These are phyloP conservation scores for Nakazawaea ishiwadae DNA, from an alignment of 805 yeast species.

Conservation along the genomic window DNA sequence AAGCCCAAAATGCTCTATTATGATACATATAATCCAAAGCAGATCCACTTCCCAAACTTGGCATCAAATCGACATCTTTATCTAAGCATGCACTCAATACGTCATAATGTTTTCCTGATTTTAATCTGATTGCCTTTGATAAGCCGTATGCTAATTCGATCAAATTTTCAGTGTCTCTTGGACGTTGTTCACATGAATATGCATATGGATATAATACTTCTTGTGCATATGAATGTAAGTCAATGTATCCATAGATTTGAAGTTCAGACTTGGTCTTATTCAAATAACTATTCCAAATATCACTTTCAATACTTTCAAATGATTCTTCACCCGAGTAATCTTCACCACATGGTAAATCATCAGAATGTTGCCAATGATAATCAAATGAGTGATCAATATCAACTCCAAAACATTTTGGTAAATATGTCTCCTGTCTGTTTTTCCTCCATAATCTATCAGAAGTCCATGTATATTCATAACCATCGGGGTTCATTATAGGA, in stretches of 20 bases:
- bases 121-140: slow-evolving; percentile 63
- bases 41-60: slow-evolving; percentile 76
- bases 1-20: slow-evolving; percentile 78
- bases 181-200: slow-evolving; percentile 65
- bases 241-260: slow-evolving; percentile 70
- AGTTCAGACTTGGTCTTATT: slow-evolving; percentile 48
- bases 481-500: slow-evolving; percentile 90
- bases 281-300: slow-evolving; percentile 41
- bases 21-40: slow-evolving; percentile 83
- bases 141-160: slow-evolving; percentile 79
- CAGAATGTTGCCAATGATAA: slow-evolving; percentile 61
- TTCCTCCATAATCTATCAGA: slow-evolving; percentile 84
- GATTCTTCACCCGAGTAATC: slow-evolving; percentile 75
- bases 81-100: slow-evolving; percentile 79
- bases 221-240: slow-evolving; percentile 82
- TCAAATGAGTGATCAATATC: slow-evolving; percentile 85
- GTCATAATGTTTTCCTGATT: slow-evolving; percentile 59
- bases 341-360: slow-evolving; percentile 74
- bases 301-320: slow-evolving; percentile 61
- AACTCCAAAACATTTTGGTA: slow-evolving; percentile 69
- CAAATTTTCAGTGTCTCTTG: slow-evolving; percentile 77
- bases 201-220: slow-evolving; percentile 82
- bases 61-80: slow-evolving; percentile 66
- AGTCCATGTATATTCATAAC: slow-evolving; percentile 80
- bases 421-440: slow-evolving; percentile 71